Conservation (phyloP, 2,329 filamentous ascomycete genomes). For the Neofusicoccum laricinum region DNA sequence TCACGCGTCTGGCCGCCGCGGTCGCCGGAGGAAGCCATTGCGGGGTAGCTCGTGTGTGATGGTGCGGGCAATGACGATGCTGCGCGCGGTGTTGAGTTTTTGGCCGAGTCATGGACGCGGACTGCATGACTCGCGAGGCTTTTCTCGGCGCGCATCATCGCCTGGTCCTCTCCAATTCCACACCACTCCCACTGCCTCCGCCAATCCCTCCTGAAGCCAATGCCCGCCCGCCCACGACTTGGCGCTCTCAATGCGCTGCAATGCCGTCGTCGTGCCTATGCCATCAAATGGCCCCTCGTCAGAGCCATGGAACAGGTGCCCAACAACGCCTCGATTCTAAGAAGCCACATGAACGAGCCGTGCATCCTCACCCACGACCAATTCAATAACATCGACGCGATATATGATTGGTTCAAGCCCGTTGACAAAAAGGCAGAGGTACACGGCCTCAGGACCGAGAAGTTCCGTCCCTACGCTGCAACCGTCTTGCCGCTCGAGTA, state of each 20-base stretch:
- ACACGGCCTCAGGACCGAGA: not conserved
- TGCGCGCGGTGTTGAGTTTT: conserved; percentile 15
- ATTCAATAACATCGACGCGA: not conserved
- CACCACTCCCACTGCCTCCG: not conserved
- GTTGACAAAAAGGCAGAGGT: not conserved
- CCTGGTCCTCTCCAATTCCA: not conserved
- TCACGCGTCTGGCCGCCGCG: conserved; percentile 12
- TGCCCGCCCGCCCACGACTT: not conserved
- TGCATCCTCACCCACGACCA: not conserved
- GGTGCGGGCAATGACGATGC: conserved; percentile 10
- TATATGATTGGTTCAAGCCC: not conserved
- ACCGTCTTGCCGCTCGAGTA: conserved; percentile 49
- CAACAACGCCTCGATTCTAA: not conserved
- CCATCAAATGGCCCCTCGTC: not conserved
- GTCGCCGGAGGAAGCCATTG: conserved; percentile 14
- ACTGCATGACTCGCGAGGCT: not conserved
- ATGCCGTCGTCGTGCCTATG: not conserved
- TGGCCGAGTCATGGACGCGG: conserved; percentile 5
- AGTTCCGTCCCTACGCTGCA: not conserved
- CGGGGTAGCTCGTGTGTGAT: not conserved
- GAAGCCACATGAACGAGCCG: not conserved
- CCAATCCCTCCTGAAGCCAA: not conserved
- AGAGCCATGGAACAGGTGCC: not conserved
- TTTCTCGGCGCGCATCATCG: not conserved
- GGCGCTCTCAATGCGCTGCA: not conserved